Evolutionary conservation across 2,329 filamentous ascomycete genomes (phyloP), one percentile per base, ranked within the genome.

Genomic region (Pseudopyrenochaeta lycopersici): DNA sequence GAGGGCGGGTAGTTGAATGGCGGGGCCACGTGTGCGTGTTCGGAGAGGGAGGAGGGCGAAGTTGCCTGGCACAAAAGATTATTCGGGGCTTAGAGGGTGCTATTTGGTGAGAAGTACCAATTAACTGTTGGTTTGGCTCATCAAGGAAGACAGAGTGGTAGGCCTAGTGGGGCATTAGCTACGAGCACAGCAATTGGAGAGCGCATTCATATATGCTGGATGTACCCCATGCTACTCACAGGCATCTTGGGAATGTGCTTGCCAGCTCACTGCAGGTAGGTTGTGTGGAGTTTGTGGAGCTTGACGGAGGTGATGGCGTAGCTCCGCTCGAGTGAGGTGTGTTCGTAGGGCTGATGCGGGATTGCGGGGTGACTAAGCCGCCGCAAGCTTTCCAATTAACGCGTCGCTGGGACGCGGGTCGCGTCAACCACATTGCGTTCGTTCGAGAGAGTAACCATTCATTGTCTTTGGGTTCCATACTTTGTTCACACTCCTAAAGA

Each of bases 101-200:
- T 1, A n/a, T 43, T 33, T 23, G 15, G 30, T 35, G 15, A n/a
- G 49, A 33, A 21, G 53, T 82, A 85, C 84, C 86, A 75, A 88
- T 87, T 67, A 87, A 73, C 70, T 86, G 85, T 64, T 88, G 85
- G 72, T 87, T 85, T 62, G 89, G 82, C 85, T 92, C 85, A 86
- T 94, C 81, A 77, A 88, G 87, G 87, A 97, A 97, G 84, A 97
- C 90, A 77, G 91, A 96, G 85, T 98, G 96, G 85, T 97, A 98
- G 80, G 94, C 94, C 92, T 96, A 67, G 48, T n/a, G 50, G 44
- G 33, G 46, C 49, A 46, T 71, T 40, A 69, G 65, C 54, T 40
- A 27, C 14, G 23, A 20, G 11, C 21, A 31, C 30, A 17, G n/a
- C 33, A 36, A 36, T 36, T 36, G 33, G 3, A 36, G 36, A 20